A percentile compares a stretch with the other conserved stretches of the same genome.
Evolutionary conservation across 345 rosid species (phyloP).

Genomic region (Eucalyptus erythrocorys): DNA sequence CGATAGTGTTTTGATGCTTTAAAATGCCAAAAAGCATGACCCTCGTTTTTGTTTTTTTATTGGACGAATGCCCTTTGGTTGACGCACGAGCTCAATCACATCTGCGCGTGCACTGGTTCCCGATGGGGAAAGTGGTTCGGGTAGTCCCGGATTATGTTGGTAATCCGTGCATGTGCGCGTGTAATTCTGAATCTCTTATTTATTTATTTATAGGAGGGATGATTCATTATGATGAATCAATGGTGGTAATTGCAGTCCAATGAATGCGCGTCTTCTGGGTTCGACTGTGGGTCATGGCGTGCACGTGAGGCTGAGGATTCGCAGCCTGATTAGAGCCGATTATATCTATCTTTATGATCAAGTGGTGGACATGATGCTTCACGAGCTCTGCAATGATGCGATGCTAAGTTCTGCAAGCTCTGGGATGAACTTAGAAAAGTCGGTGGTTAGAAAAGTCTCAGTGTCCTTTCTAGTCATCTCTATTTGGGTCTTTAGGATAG

Average conservation of each 20-base stretch:
- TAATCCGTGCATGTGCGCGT: not conserved
- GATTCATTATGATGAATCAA: not conserved
- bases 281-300: slow-evolving; percentile 56
- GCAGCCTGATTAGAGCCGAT: slow-evolving; percentile 43
- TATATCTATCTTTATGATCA: slow-evolving; percentile 54
- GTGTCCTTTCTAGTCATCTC: not conserved
- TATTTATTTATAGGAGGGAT: not conserved
- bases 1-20: not conserved
- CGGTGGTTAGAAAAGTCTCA: not conserved
- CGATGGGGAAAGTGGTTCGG: not conserved
- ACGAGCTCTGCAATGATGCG: slow-evolving; percentile 78
- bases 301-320: slow-evolving; percentile 62
- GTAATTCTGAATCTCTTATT: not conserved
- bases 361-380: slow-evolving; percentile 88
- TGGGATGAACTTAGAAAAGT: slow-evolving; percentile 90
- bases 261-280: slow-evolving; percentile 55
- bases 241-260: slow-evolving; percentile 27
- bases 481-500: not conserved
- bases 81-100: not conserved
- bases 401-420: slow-evolving; percentile 68
- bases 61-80: not conserved
- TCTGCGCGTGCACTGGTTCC: not conserved
- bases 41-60: not conserved
- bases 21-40: not conserved
- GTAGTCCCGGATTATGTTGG: not conserved